Base-by-base conservation (phyloP, 768 basidiomycete genomes). In the Pleurotus djamor region DNA sequence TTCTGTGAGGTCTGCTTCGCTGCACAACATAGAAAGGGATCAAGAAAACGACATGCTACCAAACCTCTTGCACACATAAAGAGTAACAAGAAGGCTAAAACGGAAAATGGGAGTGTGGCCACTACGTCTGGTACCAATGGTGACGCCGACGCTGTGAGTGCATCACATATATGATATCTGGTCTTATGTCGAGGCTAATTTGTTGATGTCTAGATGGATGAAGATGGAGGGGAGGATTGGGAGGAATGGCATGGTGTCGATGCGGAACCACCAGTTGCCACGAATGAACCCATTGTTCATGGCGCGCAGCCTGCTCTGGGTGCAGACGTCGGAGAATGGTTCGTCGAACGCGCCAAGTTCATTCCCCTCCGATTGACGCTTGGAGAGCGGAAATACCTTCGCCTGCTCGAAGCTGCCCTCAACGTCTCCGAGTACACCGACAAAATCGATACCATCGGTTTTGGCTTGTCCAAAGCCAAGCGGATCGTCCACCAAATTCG, bases 1-100 rank as follows among this genome's bases (percentile, higher is more conserved):
- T 94, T 86, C 66, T 94, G 92, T 61, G 88, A 92, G 67, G 92
- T 94, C 21, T 94, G 92, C 77, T 94, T 89, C 69, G 83, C 88
- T 8, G 83, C 92, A 0, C 91, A 91, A 67, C 92, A 94, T 70
- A 77, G 92, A 49, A 94, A 94, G 65, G 92, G 92, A 6, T 79
- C 86, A 2, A 80, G 92, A 51, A 92, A 87, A 70, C 71, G 69
- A 38, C 92, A 94, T 68, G 67, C 71, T 5, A 74, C 77, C 12
- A 87, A 79, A 63, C 74, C 83, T 41, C 65, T 91, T 36, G 62
- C 67, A 63, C 58, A 65, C 36, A 56, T 61, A 52, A 60, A 68
- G 65, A 59, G 21, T 3, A 28, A 67, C 37, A 72, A 74, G 54
- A 70, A 65, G 61, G 63, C 60, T 10, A 74, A 71, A 62, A 67